These are phyloP conservation scores for Coriolopsis trogii DNA, from an alignment of 1,284 basidiomycete species.

Conservation along the genomic window DNA sequence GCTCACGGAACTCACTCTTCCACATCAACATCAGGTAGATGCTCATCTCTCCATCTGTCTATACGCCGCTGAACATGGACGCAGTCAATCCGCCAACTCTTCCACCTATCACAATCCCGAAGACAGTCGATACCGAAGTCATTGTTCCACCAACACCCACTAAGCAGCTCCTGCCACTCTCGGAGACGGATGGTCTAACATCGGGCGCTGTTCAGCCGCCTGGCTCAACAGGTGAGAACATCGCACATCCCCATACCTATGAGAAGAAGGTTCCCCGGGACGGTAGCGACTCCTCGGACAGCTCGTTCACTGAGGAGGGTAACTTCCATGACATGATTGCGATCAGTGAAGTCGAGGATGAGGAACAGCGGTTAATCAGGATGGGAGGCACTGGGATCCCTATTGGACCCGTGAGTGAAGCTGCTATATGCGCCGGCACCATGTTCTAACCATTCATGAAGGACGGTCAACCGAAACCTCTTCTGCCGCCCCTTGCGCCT, in stretches of 20 bases:
- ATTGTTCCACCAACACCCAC: conserved; percentile 60
- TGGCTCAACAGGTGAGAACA: conserved; percentile 62
- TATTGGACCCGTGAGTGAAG: conserved; percentile 62
- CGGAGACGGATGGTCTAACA: conserved; percentile 69
- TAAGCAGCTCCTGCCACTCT: conserved; percentile 38
- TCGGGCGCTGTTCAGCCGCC: conserved; percentile 74
- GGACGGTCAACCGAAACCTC: conserved; percentile 87
- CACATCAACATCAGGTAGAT: conserved; percentile 25
- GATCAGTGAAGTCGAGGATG: conserved; percentile 61
- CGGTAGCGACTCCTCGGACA: conserved; percentile 46
- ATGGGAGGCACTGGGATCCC: conserved; percentile 87
- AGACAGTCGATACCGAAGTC: conserved; percentile 36
- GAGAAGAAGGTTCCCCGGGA: conserved; percentile 38
- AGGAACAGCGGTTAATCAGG: conserved; percentile 79
- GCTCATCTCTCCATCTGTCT: neutral
- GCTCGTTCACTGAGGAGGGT: conserved; percentile 47
- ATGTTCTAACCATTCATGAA: conserved; percentile 33
- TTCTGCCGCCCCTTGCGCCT: conserved; percentile 79
- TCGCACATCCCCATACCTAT: conserved; percentile 27
- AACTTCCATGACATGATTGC: conserved; percentile 46
- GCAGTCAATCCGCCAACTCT: conserved; percentile 13
- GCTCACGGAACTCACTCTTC: conserved; percentile 28
- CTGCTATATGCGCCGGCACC: neutral
- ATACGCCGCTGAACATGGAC: neutral
- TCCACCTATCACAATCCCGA: conserved; percentile 13